phyloP scores from a whole-genome alignment of 768 basidiomycete species.

The Rhodocollybia butyracea region DNA sequence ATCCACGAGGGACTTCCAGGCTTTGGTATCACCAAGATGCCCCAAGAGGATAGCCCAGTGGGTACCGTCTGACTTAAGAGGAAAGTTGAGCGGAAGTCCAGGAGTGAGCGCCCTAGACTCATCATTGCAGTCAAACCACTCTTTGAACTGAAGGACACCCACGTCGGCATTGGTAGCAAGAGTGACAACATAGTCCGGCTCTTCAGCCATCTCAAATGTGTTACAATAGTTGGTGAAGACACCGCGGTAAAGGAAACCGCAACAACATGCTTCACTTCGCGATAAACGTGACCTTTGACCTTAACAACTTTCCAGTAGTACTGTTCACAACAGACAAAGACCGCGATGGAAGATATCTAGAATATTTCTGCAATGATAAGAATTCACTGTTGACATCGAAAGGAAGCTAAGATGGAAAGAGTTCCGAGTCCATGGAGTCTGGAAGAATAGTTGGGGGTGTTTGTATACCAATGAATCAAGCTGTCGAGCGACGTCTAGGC shows the following conservation, averaged over 20 bases:
- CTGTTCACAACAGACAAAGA: conserved; percentile 91
- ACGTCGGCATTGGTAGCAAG: conserved; percentile 75
- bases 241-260: conserved; percentile 95
- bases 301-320: conserved; percentile 91
- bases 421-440: too few relatives aligned
- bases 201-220: conserved; percentile 90
- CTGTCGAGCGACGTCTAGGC: too few relatives aligned
- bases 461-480: too few relatives aligned
- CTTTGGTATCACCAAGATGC: too few relatives aligned
- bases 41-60: too few relatives aligned
- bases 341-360: too few relatives aligned
- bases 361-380: too few relatives aligned
- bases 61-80: too few relatives aligned
- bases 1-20: too few relatives aligned
- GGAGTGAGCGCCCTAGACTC: conserved; percentile 71
- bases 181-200: conserved; percentile 84
- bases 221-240: conserved; percentile 91
- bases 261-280: conserved; percentile 77
- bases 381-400: too few relatives aligned
- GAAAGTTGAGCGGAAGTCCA: conserved; percentile 86
- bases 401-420: too few relatives aligned
- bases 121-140: conserved; percentile 97
- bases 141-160: conserved; percentile 91
- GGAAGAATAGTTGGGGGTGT: too few relatives aligned
- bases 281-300: conserved; percentile 81